phyloP scores from a whole-genome alignment of 768 basidiomycete species.

The Rhodotorula kratochvilovae region DNA sequence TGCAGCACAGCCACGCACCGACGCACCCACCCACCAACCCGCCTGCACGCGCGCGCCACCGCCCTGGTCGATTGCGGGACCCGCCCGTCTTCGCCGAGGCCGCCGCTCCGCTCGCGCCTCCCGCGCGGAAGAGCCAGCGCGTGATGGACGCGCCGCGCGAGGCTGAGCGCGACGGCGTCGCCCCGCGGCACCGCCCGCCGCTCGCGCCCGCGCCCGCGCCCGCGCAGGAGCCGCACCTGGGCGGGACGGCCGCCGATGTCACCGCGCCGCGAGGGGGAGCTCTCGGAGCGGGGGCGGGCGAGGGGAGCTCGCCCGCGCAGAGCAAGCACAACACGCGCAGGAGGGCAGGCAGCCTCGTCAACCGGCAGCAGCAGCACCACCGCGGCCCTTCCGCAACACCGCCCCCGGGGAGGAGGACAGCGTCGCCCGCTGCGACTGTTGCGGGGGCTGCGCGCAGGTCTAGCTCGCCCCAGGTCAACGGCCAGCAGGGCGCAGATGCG shows the following conservation, averaged over 20 bases:
- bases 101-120: no score
- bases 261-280: not conserved
- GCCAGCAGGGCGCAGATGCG: not conserved
- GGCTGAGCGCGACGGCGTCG: not conserved
- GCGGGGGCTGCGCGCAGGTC: no score
- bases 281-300: not conserved
- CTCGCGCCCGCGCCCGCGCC: not conserved
- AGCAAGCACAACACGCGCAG: not conserved
- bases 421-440: not conserved
- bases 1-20: no score
- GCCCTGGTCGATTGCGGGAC: no score
- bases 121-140: not conserved
- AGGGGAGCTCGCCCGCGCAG: not conserved
- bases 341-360: not conserved
- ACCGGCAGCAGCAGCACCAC: not conserved
- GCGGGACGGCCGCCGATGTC: not conserved
- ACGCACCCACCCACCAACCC: no score
- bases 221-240: no score
- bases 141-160: not conserved
- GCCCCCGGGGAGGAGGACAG: not conserved
- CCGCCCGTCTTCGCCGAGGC: no score
- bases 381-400: not conserved
- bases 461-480: not conserved
- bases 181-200: not conserved
- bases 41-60: no score